Percentiles rank a stretch among this genome's conserved stretches.
Evolutionary conservation across 139 green algal genomes (phyloP).

Genomic region (Zygnema cylindricum): DNA sequence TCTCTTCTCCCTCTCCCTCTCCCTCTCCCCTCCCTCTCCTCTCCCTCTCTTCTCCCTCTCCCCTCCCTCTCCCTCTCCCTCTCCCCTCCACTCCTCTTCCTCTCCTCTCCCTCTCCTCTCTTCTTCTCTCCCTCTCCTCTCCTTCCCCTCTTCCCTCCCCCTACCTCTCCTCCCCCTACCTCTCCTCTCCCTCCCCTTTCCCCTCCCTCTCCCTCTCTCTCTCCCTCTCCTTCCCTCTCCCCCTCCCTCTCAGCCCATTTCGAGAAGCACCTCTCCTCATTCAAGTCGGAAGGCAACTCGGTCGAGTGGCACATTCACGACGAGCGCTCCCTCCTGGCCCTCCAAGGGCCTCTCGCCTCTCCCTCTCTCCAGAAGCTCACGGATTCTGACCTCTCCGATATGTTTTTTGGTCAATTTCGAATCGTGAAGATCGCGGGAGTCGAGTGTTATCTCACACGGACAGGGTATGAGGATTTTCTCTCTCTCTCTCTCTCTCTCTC

Average conservation of each 20-base stretch:
- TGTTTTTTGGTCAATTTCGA: constrained; percentile 93
- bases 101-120: background rate
- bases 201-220: no score
- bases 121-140: background rate
- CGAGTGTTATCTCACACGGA: constrained; percentile 89
- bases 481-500: background rate
- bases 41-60: background rate
- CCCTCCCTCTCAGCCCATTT: constrained; percentile 31
- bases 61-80: background rate
- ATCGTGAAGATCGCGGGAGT: constrained; percentile 77
- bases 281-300: constrained; percentile 64
- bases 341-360: constrained; percentile 83
- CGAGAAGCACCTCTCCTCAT: constrained; percentile 37
- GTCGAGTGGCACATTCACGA: constrained; percentile 80
- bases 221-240: constrained; percentile 3
- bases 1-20: background rate
- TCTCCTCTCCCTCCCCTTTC: constrained; percentile 11
- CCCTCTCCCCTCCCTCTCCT: background rate
- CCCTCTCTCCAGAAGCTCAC: constrained; percentile 65
- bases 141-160: background rate
- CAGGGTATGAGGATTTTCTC: no score
- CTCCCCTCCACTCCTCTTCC: background rate
- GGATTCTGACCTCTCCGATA: constrained; percentile 63
- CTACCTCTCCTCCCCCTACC: background rate
- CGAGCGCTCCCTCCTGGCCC: constrained; percentile 88